Conservation (phyloP, 23 red algal species). For the Agarophyton chilense region DNA sequence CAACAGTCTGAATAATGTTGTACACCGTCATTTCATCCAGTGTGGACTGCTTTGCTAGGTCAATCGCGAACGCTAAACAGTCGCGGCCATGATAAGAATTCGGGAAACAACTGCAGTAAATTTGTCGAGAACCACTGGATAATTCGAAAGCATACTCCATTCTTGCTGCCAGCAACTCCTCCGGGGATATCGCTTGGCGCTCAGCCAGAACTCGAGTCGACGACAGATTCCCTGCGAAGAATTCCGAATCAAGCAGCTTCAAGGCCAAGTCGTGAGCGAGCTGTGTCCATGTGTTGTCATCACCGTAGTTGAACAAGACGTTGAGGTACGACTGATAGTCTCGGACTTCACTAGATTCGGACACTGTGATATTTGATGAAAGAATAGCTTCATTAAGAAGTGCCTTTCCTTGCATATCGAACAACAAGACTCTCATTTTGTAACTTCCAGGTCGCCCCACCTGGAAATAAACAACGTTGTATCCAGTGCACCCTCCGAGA, state of each 20-base stretch:
- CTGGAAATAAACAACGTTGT: constrained; percentile 67
- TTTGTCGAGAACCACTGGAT: constrained; percentile 40
- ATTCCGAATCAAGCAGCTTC: constrained; percentile 48
- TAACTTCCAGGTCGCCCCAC: constrained; percentile 65
- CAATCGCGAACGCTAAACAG: constrained; percentile 39
- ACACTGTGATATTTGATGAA: constrained; percentile 48
- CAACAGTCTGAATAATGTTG: constrained; percentile 49
- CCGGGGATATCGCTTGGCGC: not conserved
- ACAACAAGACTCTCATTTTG: constrained; percentile 42
- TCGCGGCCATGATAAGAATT: constrained; percentile 65
- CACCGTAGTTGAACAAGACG: constrained; percentile 59
- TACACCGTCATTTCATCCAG: constrained; percentile 65
- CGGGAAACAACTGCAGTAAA: constrained; percentile 71
- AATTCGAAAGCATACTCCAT: constrained; percentile 51
- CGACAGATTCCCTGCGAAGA: not conserved
- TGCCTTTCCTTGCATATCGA: constrained; percentile 72
- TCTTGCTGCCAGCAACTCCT: constrained; percentile 58
- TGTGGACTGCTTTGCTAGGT: constrained; percentile 27
- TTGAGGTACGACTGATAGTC: constrained; percentile 12
- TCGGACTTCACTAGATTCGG: not conserved
- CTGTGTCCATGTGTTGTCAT: constrained; percentile 74
- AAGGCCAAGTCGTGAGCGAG: constrained; percentile 69
- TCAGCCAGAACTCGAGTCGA: not conserved
- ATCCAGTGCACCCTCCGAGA: constrained; percentile 73
- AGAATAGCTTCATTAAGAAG: constrained; percentile 39